Evolutionary conservation across 208 protist genomes (phyloP), one percentile per base, ranked within the genome.

Genomic region (Leishmania major): DNA sequence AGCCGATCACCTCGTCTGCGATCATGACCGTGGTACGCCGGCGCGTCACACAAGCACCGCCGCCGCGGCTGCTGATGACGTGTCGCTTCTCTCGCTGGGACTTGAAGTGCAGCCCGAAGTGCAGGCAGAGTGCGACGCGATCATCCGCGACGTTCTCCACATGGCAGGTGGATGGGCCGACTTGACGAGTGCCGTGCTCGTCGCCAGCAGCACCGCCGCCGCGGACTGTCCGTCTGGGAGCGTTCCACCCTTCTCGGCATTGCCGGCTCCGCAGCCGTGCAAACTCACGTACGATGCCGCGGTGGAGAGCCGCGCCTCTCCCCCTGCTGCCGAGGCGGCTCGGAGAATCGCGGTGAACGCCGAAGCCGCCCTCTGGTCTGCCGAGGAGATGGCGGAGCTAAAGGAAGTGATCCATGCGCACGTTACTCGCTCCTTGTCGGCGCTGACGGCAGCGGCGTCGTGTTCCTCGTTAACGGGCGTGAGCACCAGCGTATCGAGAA

Each of bases 121-220:
- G n/a, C 85, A 84, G 37, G 83, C 62, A 3, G 90, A 90, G 49
- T 95, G 91, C 79, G 91, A 95, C 82, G 81, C 75, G 43, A 92
- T 95, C 73, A 69, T 83, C 5, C 89, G 84, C 22, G 81, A 79
- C 19, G 76, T 92, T 67, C 85, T 95, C 11, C 89, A 89, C 22
- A 40, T 93, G 25, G 70, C 87, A 6, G 89, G 89, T 19, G 91
- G 91, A 25, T 95, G 87, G 86, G 77, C 80, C 6, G 84, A 87
- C 19, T 77, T 95, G 4, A 60, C 22, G 43, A 78, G 55, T 13
- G 73, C 53, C 40, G 80, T 72, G 43, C 35, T 60, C 49, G 31
- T 43, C n/a, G 64, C 45, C 31, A 79, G 8, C 66, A 53, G 11
- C n/a, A 74, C 22, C 22, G 22, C 67, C 3, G 49, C 67, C 62